These are phyloP conservation scores for Nyssa sinensis DNA, from an alignment of 148 eudicot genomes.

Conservation along the genomic window DNA sequence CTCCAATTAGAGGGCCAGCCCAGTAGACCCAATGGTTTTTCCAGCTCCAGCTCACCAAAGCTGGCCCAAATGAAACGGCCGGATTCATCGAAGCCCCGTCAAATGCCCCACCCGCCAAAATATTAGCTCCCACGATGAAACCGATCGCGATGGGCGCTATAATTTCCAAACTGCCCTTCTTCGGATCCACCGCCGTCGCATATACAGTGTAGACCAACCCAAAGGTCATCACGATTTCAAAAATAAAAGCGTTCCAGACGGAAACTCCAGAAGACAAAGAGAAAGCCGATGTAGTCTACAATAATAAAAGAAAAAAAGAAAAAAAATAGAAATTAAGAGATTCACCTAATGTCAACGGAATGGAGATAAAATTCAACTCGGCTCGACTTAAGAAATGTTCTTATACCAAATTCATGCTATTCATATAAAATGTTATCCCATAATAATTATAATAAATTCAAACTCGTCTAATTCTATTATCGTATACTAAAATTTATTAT, in stretches of 20 bases:
- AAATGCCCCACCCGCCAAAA: conserved; percentile 59
- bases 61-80: too few species aligned
- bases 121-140: conserved; percentile 56
- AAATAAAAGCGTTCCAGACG: conserved; percentile 44
- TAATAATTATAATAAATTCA: too few species aligned
- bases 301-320: too few species aligned
- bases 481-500: too few species aligned
- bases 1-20: conserved; percentile 53
- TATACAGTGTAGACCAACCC: conserved; percentile 63
- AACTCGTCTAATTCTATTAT: too few species aligned
- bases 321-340: too few species aligned
- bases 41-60: conserved; percentile 55
- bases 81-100: conserved; percentile 63
- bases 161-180: conserved; percentile 47
- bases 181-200: conserved; percentile 51
- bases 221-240: conserved; percentile 59
- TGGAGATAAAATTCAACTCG: too few species aligned
- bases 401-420: too few species aligned
- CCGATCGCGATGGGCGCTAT: conserved; percentile 62
- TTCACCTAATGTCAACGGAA: too few species aligned
- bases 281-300: conserved; percentile 47
- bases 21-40: conserved; percentile 54
- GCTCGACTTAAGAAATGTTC: too few species aligned
- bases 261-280: conserved; percentile 29
- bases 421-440: too few species aligned